These are phyloP conservation scores for Neostapfia colusana DNA, from an alignment of 176 grass and related monocot genomes.

Conservation along the genomic window DNA sequence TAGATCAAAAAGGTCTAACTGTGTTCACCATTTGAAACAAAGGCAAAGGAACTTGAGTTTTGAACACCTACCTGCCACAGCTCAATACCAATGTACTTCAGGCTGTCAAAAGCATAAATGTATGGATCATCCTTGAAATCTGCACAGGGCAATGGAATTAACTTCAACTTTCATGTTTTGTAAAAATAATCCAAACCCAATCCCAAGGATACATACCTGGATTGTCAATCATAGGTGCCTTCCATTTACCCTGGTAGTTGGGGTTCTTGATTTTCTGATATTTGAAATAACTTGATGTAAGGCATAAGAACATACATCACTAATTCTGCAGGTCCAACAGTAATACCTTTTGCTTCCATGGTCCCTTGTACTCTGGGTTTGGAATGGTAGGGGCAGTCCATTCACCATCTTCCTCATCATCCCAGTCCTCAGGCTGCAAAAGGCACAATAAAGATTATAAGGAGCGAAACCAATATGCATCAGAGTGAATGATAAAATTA, in stretches of 20 bases:
- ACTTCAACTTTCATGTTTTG: not conserved
- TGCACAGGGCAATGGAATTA: slow-evolving; percentile 33
- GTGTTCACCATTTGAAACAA: not conserved
- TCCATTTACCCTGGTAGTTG: slow-evolving; percentile 94
- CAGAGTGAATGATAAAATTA: not conserved
- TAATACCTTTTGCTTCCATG: slow-evolving; percentile 85
- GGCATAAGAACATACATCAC: slow-evolving; percentile 9
- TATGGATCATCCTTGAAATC: slow-evolving; percentile 92
- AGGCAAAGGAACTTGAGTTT: not conserved
- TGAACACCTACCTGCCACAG: slow-evolving; percentile 71
- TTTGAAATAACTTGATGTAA: slow-evolving; percentile 10
- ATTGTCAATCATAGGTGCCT: slow-evolving; percentile 92
- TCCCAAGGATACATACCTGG: slow-evolving; percentile 58
- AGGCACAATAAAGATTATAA: not conserved
- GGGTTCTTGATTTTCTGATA: slow-evolving; percentile 96
- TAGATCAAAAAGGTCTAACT: not conserved
- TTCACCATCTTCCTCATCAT: slow-evolving; percentile 98
- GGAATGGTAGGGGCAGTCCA: slow-evolving; percentile 89
- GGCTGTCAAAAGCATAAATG: slow-evolving; percentile 71
- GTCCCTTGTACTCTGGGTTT: slow-evolving; percentile 90
- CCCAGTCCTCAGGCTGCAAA: slow-evolving; percentile 86
- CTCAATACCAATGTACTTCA: slow-evolving; percentile 97
- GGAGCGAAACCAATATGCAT: not conserved
- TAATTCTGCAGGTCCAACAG: not conserved
- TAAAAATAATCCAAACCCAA: not conserved